These are phyloP conservation scores for Yamadazyma pseudoaaseri DNA, from an alignment of 1,139 yeast genomes.

Conservation along the genomic window DNA sequence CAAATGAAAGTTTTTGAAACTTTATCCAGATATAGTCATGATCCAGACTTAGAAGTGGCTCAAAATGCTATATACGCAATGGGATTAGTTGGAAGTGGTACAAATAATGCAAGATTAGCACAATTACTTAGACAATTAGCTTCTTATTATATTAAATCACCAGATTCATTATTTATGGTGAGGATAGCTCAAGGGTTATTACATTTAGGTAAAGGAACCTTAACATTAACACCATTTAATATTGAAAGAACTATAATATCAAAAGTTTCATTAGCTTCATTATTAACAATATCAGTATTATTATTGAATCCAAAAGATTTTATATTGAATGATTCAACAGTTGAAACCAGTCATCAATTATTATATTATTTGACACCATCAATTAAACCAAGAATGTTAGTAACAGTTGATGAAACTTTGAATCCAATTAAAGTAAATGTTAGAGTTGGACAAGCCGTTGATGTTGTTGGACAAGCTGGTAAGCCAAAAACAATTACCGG, in stretches of 20 bases:
- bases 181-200: conserved; percentile 94
- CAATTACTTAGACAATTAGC: conserved; percentile 94
- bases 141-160: conserved; percentile 85
- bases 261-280: conserved; percentile 86
- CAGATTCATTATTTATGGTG: conserved; percentile 88
- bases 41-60: conserved; percentile 91
- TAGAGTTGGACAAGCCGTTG: conserved; percentile 98
- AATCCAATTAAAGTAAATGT: conserved; percentile 91
- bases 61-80: conserved; percentile 92
- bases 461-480: conserved; percentile 98
- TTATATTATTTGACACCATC: conserved; percentile 88
- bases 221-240: conserved; percentile 85
- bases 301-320: conserved; percentile 80
- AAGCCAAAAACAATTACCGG: conserved; percentile 98
- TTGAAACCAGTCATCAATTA: conserved; percentile 70
- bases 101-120: conserved; percentile 96
- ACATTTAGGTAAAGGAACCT: conserved; percentile 94
- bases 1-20: conserved; percentile 98
- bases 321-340: conserved; percentile 47
- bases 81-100: conserved; percentile 99
- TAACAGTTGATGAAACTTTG: conserved; percentile 88
- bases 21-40: conserved; percentile 93
- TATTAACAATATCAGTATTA: conserved; percentile 82
- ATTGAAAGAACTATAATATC: conserved; percentile 86
- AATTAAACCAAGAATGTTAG: conserved; percentile 87